Base-by-base conservation (phyloP, 371 early-diverging fungal genomes). In the Batkoa obscura region DNA sequence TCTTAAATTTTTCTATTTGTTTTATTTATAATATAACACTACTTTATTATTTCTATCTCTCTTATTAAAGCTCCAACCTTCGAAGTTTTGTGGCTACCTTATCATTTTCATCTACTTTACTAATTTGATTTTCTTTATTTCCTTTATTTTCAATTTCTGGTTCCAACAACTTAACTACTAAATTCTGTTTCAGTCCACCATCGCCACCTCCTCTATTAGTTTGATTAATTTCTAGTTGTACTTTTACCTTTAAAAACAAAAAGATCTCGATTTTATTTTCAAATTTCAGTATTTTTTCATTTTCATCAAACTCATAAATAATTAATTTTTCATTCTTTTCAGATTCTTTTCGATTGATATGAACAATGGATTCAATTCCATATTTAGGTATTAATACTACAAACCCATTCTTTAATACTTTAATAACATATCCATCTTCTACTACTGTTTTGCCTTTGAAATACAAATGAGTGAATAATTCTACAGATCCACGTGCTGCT, bases 311-410 rank as follows among this genome's bases (percentile, higher is more conserved):
- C 1, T 64, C 48, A 8, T 67, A 50, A 13, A 59, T 62, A 8
- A 61, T 63, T 1, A 39, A 50, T 13, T 61, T 37, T n/a, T 54
- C 53, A 23, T 49, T 43, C 33, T 43, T 17, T 37, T 53, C 62
- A 23, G 64, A 49, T 9, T 48, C 55, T 55, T 62, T 60, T 51
- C 66, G 56, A 31, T 68, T 64, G 0, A 75, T 68, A 57, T 88
- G 85, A 9, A 96, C 86, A 50, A 92, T 74, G 32, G 91, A 83
- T 67, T 96, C 97, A 54, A 96, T 80, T 46, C 97, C 97, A 64
- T 86, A 92, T 73, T 81, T 83, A 39, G 94, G 98, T 23, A 93
- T 83, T 43, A 94, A 72, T 2, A 90, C 93, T 50, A 82, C 68
- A 58, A 94, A 84, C 10, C 94, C 96, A 67, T 95, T 96, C 68